These are phyloP conservation scores for Tephrocybe sp. DNA, from an alignment of 768 basidiomycete genomes.

Conservation along the genomic window DNA sequence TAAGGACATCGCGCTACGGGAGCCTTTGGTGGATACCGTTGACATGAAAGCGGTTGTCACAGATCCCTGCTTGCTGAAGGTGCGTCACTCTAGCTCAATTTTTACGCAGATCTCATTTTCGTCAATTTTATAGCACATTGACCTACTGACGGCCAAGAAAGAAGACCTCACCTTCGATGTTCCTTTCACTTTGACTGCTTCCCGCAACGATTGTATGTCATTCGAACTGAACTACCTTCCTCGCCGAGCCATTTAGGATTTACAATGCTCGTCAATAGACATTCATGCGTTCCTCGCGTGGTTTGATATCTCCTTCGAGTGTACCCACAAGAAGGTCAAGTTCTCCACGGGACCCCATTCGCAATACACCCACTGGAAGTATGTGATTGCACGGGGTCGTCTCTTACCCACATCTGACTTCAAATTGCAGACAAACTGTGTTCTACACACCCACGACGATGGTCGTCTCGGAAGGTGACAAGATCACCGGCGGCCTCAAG, in stretches of 20 bases:
- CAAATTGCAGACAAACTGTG: conserved; percentile 79
- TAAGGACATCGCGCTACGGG: conserved; percentile 95
- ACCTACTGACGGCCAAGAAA: conserved; percentile 89
- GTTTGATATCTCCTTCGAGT: conserved; percentile 97
- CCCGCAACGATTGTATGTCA: conserved; percentile 88
- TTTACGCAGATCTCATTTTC: background rate
- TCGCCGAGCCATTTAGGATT: background rate
- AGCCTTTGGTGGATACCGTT: conserved; percentile 98
- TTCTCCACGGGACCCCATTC: conserved; percentile 99
- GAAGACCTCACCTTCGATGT: conserved; percentile 89
- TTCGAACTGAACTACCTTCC: background rate
- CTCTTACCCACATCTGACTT: background rate
- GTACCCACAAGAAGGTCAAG: conserved; percentile 91
- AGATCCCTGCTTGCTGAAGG: conserved; percentile 89
- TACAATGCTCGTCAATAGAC: conserved; percentile 47
- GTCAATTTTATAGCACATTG: conserved; percentile 62
- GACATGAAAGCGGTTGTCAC: conserved; percentile 95
- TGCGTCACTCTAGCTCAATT: conserved; percentile 26
- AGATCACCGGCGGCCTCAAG: conserved; percentile 66
- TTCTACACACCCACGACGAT: conserved; percentile 91
- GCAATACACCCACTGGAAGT: conserved; percentile 97
- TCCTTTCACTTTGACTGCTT: conserved; percentile 77
- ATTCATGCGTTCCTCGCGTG: conserved; percentile 98
- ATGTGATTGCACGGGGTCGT: conserved; percentile 30
- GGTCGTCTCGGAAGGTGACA: conserved; percentile 68